Evolutionary conservation across 2,329 filamentous ascomycete genomes (phyloP), one percentile per base, ranked within the genome.

Genomic region (Orbilia javanica): DNA sequence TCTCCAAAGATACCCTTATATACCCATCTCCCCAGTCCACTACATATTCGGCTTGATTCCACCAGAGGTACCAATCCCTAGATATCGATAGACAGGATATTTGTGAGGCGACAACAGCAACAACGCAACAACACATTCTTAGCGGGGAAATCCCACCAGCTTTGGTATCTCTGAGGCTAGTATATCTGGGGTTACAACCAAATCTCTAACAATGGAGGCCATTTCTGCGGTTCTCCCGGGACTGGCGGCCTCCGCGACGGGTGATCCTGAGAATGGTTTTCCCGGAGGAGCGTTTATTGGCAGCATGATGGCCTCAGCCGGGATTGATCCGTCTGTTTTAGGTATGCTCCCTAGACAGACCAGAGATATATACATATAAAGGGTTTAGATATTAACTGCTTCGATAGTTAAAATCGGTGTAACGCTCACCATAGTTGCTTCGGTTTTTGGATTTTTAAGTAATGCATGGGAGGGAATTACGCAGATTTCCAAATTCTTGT

Each of bases 401-500:
- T 22, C 8, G 22, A 42, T 20, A 71, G 75, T 79, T 8, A 79
- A 79, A 69, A 69, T 79, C 42, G 68, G 75, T 69, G 75, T 79
- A 31, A 65, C 67, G 3, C 52, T 79, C 20, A 79, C 75, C 18
- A 73, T 79, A n/a, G 6, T 69, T 53, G 75, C 75, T 15, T 79
- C 75, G 11, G 22, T 79, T 22, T 73, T 79, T 46, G 75, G 75
- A 2, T 79, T 73, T 39, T 36, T 73, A 22, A 72, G 68, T 11
- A 79, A 79, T 69, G 75, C 75, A 2, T 79, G 75, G 75, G 75
- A 79, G 52, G 75, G 75, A n/a, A 72, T 79, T 63, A 71, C 53
- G 1, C 68, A 68, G 13, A 65, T 79, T 39, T 67, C 53, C 13
- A 70, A 64, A 22, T 79, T 79, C 11, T 73, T 77, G 73, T 77